Evolutionary conservation across 306 rosid species (phyloP).

Genomic region (Bauhinia variegata): DNA sequence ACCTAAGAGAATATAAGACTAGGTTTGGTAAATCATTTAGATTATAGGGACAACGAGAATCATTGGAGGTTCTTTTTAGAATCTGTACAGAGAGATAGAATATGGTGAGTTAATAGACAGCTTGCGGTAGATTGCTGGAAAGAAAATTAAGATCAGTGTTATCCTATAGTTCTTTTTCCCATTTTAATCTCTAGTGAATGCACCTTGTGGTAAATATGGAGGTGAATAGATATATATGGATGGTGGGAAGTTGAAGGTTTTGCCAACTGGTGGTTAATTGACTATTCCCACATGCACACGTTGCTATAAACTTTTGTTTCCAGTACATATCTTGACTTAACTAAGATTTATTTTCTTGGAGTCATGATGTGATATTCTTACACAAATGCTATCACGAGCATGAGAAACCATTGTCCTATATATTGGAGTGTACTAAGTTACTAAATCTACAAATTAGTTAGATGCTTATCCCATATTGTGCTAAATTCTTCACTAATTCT

Average conservation of each 20-base stretch:
- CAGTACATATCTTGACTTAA: background rate
- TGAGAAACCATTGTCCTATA: too few species aligned
- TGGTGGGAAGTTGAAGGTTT: slow-evolving; percentile 24
- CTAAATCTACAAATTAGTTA: too few species aligned
- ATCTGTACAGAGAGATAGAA: too few species aligned
- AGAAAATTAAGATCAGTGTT: too few species aligned
- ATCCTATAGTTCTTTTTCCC: too few species aligned
- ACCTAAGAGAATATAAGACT: background rate
- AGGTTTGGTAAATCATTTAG: background rate
- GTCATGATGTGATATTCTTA: background rate
- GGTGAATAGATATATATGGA: slow-evolving; percentile 1
- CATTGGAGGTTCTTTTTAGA: background rate
- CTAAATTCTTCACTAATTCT: too few species aligned
- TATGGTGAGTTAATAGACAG: too few species aligned
- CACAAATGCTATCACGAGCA: too few species aligned
- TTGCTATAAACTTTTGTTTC: background rate
- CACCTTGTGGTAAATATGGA: slow-evolving; percentile 12
- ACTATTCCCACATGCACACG: background rate
- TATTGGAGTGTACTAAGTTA: too few species aligned
- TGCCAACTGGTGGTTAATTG: background rate
- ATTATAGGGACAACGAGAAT: slow-evolving; percentile 2
- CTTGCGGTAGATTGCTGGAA: too few species aligned
- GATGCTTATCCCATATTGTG: too few species aligned
- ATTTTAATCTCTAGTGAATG: slow-evolving; percentile 13
- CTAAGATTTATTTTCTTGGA: background rate